A percentile compares a stretch with the other conserved stretches of the same genome.
Evolutionary conservation across 2,329 filamentous ascomycete genomes (phyloP).

Genomic region (Ceratocystis variospora): DNA sequence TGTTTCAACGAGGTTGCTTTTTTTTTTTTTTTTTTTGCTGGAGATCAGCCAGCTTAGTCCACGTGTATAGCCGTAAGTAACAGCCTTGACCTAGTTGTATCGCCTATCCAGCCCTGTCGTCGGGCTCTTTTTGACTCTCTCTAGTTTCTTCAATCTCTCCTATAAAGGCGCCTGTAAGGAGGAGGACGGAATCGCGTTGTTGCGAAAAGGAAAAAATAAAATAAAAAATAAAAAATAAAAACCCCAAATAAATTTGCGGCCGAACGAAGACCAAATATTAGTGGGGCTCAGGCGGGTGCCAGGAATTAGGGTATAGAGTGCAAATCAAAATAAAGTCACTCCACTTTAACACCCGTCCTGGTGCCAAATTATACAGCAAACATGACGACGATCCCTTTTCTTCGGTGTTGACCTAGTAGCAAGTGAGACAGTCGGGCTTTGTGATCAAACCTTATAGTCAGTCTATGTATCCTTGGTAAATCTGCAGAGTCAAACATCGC

Average conservation of each 20-base stretch:
- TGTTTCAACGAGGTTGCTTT: background rate
- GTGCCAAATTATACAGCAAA: background rate
- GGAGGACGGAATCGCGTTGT: constrained; percentile 3
- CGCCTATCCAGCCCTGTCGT: too few relatives aligned
- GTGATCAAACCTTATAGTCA: too few relatives aligned
- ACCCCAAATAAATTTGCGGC: constrained; percentile 8
- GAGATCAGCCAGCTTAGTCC: background rate
- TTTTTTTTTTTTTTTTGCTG: background rate
- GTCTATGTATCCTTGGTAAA: too few relatives aligned
- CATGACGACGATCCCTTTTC: background rate
- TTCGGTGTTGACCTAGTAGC: background rate
- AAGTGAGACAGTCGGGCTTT: background rate
- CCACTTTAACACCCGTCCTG: background rate
- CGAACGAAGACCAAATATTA: background rate
- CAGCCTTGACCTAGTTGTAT: background rate
- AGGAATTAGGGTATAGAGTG: background rate
- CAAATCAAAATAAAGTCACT: background rate
- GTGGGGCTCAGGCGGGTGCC: background rate
- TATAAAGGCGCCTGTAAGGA: background rate
- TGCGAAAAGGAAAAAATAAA: background rate
- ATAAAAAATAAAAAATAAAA: background rate
- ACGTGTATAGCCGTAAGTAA: background rate
- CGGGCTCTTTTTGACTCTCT: background rate
- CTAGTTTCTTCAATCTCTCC: background rate
- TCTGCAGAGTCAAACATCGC: too few relatives aligned